Evolutionary conservation across 164 flowering plant species (phyloP).

Genomic region (Chimonanthus salicifolius): DNA sequence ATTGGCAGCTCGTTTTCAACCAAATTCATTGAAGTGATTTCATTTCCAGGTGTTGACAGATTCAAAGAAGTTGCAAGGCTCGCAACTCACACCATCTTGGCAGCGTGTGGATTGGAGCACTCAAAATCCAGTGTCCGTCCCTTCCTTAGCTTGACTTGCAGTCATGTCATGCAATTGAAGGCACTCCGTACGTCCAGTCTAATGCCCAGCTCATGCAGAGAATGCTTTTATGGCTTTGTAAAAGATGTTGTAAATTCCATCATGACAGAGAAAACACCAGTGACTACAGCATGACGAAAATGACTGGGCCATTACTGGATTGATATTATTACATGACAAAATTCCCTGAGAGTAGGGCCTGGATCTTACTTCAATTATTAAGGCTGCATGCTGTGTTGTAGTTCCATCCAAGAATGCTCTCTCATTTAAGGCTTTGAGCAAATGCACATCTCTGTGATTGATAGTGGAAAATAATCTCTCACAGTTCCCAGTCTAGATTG

Average conservation of each 20-base stretch:
- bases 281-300: neutral
- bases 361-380: neutral
- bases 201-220: conserved; percentile 55
- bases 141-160: conserved; percentile 32
- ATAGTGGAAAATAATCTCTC: no score
- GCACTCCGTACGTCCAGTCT: conserved; percentile 29
- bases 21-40: neutral
- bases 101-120: conserved; percentile 68
- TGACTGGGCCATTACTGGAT: neutral
- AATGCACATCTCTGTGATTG: no score
- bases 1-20: neutral
- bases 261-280: conserved; percentile 27
- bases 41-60: conserved; percentile 31
- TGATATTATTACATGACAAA: neutral
- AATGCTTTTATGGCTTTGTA: conserved; percentile 58
- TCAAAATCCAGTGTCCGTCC: conserved; percentile 22
- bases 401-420: neutral
- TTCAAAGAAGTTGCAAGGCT: conserved; percentile 66
- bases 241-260: conserved; percentile 45
- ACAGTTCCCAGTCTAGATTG: neutral
- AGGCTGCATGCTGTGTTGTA: neutral
- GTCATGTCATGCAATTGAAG: conserved; percentile 26
- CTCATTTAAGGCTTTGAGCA: neutral
- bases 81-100: conserved; percentile 61
- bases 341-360: neutral